Evolutionary conservation across 805 yeast species (phyloP), one percentile per base, ranked within the genome.

Genomic region (Metschnikowia bowlesiae): DNA sequence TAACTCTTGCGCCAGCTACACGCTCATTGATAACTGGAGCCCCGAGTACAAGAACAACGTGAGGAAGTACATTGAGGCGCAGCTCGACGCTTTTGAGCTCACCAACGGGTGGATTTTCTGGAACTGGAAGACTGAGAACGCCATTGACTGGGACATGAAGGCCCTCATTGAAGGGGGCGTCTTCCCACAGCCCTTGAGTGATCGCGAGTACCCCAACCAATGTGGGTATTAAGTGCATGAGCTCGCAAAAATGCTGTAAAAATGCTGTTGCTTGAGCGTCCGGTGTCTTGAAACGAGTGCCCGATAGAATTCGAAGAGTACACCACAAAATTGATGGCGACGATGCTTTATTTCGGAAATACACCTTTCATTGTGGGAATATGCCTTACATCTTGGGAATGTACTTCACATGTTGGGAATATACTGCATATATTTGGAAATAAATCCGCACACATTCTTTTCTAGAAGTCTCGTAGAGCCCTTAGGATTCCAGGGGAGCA

Each of bases 71-170:
- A 75, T 90, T 46, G 97, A 91, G 72, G 96, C 96, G 44, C 97
- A 91, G 75, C 72, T 91, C 62, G 96, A 91, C 64, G 89, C 96
- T 1, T 71, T 67, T 49, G 88, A 84, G 60, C 78, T 78, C 59
- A 77, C 82, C 51, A 79, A 75, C 34, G 98, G 98, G 32, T 91
- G 97, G 97, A 80, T 89, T 51, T 85, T 87, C 75, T 91, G 97
- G 97, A 81, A 85, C 66, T 90, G 89, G 85, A 91, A 90, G 76
- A 87, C 96, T 29, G 97, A 91, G 70, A 69, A 69, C 57, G 74
- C 88, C 18, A 65, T 85, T 48, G 97, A 91, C 66, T 91, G 97
- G 97, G 96, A 88, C 69, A 78, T 87, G 72, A 74, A 76, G 60
- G 71, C 73, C 55, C 78, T 91, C 59, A 67, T 79, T 18, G 73